Evolutionary conservation across 495 filamentous ascomycete genomes (phyloP), one percentile per base, ranked within the genome.

Genomic region (Lasiosphaeris hirsuta): DNA sequence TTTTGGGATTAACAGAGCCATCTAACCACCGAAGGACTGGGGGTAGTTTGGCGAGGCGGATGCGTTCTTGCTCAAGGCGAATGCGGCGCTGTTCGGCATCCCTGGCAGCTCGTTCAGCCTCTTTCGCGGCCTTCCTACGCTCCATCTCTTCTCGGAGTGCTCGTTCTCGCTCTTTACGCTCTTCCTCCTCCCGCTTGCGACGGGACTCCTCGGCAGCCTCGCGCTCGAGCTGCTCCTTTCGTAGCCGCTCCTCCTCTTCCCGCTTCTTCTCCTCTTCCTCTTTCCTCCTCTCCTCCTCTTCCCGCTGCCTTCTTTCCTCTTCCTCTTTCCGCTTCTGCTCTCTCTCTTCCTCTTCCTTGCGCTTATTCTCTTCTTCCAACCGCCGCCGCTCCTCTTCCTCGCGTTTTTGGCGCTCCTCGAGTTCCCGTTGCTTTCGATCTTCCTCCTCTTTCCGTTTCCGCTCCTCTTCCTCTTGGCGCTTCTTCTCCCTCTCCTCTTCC

Each of bases 131-230:
- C 38, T 66, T 72, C 39, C 70, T 66, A 10, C 85, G 82, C 71
- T 88, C 84, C 67, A 78, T 69, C 61, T 87, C 84, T 54, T 83
- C 78, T 23, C 64, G 65, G 35, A 72, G 70, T 60, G 83, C 35
- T 23, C 49, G 49, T 19, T 51, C 79, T 1, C 61, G 64, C 54
- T 74, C 67, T 46, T 67, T 69, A 47, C 69, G 63, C 34, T 68
- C 65, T 18, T 79, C 72, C 60, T 78, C 72, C 53, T 79, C 76
- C 36, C 65, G 70, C 47, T 69, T 63, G 15, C 74, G 77, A 35
- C 66, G 70, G 30, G 70, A 73, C 65, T 77, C 75, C 54, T 78
- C 73, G 34, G 72, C 76, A 3, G 70, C 72, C 59, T 79, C 72
- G 39, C 67, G 66, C 44, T 71, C 69, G 4, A 64, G 51, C 55